These are phyloP conservation scores for Chondrus crispus DNA, from an alignment of 23 red algal species.

Conservation along the genomic window DNA sequence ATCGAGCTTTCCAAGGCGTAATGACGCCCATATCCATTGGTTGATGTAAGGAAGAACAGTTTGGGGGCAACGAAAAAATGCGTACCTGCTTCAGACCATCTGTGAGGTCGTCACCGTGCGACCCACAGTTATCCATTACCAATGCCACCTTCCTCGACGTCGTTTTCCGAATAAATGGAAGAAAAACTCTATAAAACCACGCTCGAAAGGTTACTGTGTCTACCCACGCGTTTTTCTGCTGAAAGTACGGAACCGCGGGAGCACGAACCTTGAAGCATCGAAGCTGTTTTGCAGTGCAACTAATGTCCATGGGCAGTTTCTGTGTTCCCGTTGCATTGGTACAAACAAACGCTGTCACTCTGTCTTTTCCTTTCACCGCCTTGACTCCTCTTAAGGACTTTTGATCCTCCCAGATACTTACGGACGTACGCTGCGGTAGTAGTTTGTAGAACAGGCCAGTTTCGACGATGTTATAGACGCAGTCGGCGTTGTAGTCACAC, in stretches of 20 bases:
- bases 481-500: background rate
- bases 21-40: background rate
- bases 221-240: background rate
- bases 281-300: background rate
- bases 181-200: background rate
- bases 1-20: background rate
- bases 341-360: background rate
- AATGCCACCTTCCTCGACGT: background rate
- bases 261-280: background rate
- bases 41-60: background rate
- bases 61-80: background rate
- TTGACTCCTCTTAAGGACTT: background rate
- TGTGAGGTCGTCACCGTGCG: background rate
- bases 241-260: conserved; percentile 7
- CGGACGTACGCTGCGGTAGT: background rate
- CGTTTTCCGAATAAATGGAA: background rate
- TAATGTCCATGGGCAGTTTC: background rate
- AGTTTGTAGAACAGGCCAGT: conserved; percentile 21
- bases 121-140: background rate
- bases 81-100: background rate
- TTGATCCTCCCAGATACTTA: background rate
- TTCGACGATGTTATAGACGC: background rate
- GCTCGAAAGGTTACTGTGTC: background rate
- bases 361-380: background rate
- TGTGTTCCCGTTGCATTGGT: background rate